Conservation (phyloP, 371 early-diverging fungal genomes). For the Catenaria anguillulae region DNA sequence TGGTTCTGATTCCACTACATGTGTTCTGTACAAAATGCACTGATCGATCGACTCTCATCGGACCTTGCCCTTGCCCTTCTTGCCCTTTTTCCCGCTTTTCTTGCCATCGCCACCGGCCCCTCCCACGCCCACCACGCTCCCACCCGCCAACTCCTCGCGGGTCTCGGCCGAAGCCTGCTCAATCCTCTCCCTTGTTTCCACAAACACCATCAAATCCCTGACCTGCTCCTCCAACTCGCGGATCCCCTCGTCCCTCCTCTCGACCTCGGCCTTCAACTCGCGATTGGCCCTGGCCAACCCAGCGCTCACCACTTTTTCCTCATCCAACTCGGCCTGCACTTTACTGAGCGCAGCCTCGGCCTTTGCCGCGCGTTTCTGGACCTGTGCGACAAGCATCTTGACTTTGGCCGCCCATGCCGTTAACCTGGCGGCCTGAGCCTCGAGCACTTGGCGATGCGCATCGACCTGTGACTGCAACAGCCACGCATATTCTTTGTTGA, state of each 20-base stretch:
- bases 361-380: not conserved
- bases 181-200: slow-evolving; percentile 22
- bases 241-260: slow-evolving; percentile 15
- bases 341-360: not conserved
- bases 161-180: slow-evolving; percentile 6
- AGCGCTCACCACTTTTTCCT: not conserved
- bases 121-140: too few relatives aligned
- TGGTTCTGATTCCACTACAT: too few relatives aligned
- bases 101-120: too few relatives aligned
- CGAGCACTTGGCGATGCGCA: not conserved
- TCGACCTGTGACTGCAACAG: slow-evolving; percentile 1
- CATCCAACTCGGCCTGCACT: not conserved
- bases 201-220: slow-evolving; percentile 23
- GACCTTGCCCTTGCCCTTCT: too few relatives aligned
- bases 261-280: slow-evolving; percentile 14
- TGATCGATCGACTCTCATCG: too few relatives aligned
- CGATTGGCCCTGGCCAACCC: slow-evolving; percentile 16
- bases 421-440: not conserved
- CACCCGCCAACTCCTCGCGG: not conserved
- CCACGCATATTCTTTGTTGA: slow-evolving; percentile 4
- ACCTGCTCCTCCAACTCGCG: slow-evolving; percentile 23
- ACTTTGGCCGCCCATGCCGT: not conserved
- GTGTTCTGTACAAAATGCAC: too few relatives aligned
- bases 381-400: not conserved
- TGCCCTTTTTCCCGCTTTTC: too few relatives aligned